Evolutionary conservation across 2,329 filamentous ascomycete genomes (phyloP).

Genomic region (Epicoccum nigrum): DNA sequence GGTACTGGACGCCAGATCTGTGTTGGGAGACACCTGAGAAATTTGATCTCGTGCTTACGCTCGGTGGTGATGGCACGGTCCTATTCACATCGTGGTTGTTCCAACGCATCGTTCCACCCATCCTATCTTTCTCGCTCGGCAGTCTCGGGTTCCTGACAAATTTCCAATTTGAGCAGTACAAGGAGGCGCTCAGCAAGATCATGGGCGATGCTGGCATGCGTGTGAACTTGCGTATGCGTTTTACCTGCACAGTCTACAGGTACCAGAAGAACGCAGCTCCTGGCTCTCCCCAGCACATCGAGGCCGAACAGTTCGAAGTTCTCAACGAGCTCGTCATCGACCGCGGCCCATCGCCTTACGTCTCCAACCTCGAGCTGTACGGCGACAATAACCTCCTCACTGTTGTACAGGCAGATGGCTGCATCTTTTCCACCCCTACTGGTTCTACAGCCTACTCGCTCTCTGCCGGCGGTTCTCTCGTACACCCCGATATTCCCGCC

Average conservation of each 20-base stretch:
- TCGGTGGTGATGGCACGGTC: slow-evolving; percentile 86
- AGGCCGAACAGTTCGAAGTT: slow-evolving; percentile 96
- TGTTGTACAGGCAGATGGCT: slow-evolving; percentile 94
- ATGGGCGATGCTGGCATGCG: slow-evolving; percentile 97
- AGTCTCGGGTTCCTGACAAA: slow-evolving; percentile 88
- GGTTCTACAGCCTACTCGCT: slow-evolving; percentile 91
- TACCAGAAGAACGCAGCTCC: slow-evolving; percentile 54
- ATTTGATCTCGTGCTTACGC: slow-evolving; percentile 90
- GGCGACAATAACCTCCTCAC: slow-evolving; percentile 94
- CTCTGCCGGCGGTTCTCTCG: slow-evolving; percentile 91
- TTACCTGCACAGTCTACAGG: slow-evolving; percentile 96
- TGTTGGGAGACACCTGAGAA: slow-evolving; percentile 94
- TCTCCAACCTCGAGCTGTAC: slow-evolving; percentile 95
- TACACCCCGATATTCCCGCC: slow-evolving; percentile 95
- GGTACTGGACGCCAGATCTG: slow-evolving; percentile 95
- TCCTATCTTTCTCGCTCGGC: slow-evolving; percentile 82
- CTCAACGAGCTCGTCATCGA: slow-evolving; percentile 99
- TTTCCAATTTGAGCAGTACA: slow-evolving; percentile 87
- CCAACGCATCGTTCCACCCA: slow-evolving; percentile 83
- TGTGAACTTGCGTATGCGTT: slow-evolving; percentile 97
- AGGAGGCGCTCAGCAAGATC: slow-evolving; percentile 81
- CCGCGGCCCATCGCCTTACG: slow-evolving; percentile 92
- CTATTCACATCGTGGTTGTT: slow-evolving; percentile 92
- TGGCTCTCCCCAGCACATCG: slow-evolving; percentile 69
- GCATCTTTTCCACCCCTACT: slow-evolving; percentile 96